Conservation (phyloP, 768 basidiomycete genomes). For the Suillus tomentosus region DNA sequence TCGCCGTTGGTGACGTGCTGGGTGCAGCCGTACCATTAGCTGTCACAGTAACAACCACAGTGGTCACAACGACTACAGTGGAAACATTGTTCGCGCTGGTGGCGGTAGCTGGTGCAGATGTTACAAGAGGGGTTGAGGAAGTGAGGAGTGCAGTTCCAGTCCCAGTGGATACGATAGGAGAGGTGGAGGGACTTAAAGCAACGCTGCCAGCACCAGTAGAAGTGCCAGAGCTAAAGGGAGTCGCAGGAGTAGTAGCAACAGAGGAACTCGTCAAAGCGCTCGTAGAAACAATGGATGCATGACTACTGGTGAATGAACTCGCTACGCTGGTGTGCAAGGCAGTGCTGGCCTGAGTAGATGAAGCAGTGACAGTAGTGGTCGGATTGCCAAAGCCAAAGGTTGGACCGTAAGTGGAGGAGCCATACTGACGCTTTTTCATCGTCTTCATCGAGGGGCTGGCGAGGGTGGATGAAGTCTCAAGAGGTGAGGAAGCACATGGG, state of each 20-base stretch:
- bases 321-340: background rate
- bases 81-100: constrained; percentile 8
- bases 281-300: background rate
- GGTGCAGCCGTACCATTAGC: constrained; percentile 4
- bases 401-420: constrained; percentile 7
- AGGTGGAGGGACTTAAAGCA: background rate
- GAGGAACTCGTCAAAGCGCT: background rate
- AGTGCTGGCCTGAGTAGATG: background rate
- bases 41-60: constrained; percentile 14
- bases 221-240: background rate
- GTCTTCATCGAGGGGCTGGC: constrained; percentile 3
- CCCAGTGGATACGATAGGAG: background rate
- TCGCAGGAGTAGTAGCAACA: background rate
- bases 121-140: constrained; percentile 4
- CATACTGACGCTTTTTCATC: constrained; percentile 13
- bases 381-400: constrained; percentile 17
- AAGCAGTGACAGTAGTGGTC: constrained; percentile 9
- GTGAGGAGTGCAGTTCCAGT: background rate
- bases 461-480: background rate
- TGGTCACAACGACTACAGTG: constrained; percentile 15
- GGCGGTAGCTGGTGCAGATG: constrained; percentile 6
- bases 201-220: background rate
- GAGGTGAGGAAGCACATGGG: background rate
- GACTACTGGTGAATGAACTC: background rate
- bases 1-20: background rate